Evolutionary conservation across 2,329 filamentous ascomycete genomes (phyloP).

Genomic region (Trichophyton simii): DNA sequence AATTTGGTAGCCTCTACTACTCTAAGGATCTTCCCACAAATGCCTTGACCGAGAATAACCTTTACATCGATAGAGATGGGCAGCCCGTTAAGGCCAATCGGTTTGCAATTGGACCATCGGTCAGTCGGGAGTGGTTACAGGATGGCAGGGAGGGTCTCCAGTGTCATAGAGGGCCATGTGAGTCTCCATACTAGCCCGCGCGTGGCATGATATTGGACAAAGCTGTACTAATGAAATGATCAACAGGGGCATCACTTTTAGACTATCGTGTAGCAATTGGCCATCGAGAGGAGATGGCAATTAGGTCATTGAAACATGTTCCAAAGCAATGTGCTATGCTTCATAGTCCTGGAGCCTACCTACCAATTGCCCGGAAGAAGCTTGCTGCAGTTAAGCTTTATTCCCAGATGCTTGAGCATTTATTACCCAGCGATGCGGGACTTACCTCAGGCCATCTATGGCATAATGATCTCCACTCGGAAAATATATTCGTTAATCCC

Average conservation of each 20-base stretch:
- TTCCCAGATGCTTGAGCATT: slow-evolving; percentile 3
- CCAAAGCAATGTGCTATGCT: slow-evolving; percentile 19
- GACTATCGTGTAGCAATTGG: slow-evolving; percentile 25
- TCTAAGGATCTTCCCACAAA: slow-evolving; percentile 3
- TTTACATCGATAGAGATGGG: background rate
- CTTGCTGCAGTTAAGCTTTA: slow-evolving; percentile 14
- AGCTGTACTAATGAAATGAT: background rate
- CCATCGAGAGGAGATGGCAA: slow-evolving; percentile 21
- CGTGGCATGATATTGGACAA: background rate
- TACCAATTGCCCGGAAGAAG: slow-evolving; percentile 16
- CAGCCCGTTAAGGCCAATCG: background rate
- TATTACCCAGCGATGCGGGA: slow-evolving; percentile 5
- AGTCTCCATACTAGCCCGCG: slow-evolving; percentile 11
- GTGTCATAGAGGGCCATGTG: slow-evolving; percentile 29
- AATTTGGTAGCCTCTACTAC: slow-evolving; percentile 20
- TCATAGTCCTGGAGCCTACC: slow-evolving; percentile 29
- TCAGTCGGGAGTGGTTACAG: slow-evolving; percentile 23
- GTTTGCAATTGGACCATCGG: slow-evolving; percentile 29
- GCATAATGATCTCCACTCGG: slow-evolving; percentile 31
- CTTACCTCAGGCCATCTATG: slow-evolving; percentile 22
- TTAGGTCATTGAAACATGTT: slow-evolving; percentile 13
- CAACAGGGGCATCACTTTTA: slow-evolving; percentile 20
- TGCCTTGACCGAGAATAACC: slow-evolving; percentile 6
- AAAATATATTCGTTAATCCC: slow-evolving; percentile 29
- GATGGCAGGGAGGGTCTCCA: slow-evolving; percentile 20